Evolutionary conservation across 441 rosid genomes (phyloP), one percentile per base, ranked within the genome.

Genomic region (Brassica hybrid): DNA sequence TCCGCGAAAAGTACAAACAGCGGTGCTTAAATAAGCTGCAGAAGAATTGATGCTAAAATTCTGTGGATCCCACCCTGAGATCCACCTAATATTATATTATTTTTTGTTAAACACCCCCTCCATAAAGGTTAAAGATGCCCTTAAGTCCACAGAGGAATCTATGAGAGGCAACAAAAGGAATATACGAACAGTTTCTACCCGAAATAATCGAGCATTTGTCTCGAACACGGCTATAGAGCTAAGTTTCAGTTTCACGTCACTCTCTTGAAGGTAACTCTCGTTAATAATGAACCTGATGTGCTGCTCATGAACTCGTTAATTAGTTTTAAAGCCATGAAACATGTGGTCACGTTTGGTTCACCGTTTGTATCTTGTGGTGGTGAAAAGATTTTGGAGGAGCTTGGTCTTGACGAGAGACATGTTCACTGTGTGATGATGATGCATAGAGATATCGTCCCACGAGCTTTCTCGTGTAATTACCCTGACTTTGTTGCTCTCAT

Each of bases 401-500:
- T 94, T 76, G 34, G 96, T 18, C 76, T 94, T 84, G 96, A 91
- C 64, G 97, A 94, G 45, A 82, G 77, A 81, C 90, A 90, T 72
- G 78, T 45, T 45, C 90, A 85, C 13, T 84, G 84, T 62, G 94
- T 93, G 67, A 85, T 93, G 83, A 91, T 93, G 99, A 30, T 30
- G 34, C 99, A 94, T 59, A 84, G 98, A 78, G 99, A 94, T 79
- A 94, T 90, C 4, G 96, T 94, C 48, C 99, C 99, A 21, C 84
- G 97, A 86, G 97, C 99, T 54, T 91, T 91, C 88, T 88, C 99
- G 71, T 94, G 99, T 88, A 91, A 86, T 77, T 94, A 91, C 34
- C 50, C 97, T 32, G 85, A 82, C 87, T 97, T 91, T 69, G 88
- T 94, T 10, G 89, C 97, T 14, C 61, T 79, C 13, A 45, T 30